Conservation (phyloP, 2,329 filamentous ascomycete species). For the Aureobasidium namibiae region DNA sequence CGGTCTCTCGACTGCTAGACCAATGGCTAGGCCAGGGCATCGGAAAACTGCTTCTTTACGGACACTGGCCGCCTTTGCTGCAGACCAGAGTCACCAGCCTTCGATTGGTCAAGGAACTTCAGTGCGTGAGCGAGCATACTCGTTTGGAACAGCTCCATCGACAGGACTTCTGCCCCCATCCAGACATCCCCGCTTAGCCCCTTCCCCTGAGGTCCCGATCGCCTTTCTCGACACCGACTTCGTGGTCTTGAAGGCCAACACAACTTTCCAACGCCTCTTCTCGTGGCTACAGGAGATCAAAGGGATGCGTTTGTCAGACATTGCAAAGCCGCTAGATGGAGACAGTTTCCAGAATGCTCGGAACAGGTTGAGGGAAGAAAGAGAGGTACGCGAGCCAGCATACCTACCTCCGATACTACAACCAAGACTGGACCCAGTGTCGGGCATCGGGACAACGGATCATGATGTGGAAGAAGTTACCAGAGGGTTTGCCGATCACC, state of each 20-base stretch:
- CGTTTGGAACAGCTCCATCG: neutral
- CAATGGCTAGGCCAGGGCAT: slow-evolving; percentile 21
- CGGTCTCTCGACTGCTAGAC: slow-evolving; percentile 12
- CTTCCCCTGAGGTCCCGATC: slow-evolving; percentile 19
- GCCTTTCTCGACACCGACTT: slow-evolving; percentile 42
- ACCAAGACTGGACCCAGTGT: slow-evolving; percentile 35
- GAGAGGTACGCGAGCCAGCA: slow-evolving; percentile 39
- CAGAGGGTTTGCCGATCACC: slow-evolving; percentile 34
- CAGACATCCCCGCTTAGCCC: neutral
- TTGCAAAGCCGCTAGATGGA: slow-evolving; percentile 34
- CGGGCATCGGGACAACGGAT: slow-evolving; percentile 31
- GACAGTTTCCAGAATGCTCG: slow-evolving; percentile 37
- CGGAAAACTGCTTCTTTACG: slow-evolving; percentile 26
- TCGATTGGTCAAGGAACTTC: neutral
- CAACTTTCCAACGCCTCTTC: slow-evolving; percentile 34
- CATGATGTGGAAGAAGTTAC: slow-evolving; percentile 37
- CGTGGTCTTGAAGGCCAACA: slow-evolving; percentile 38
- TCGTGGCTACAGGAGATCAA: slow-evolving; percentile 29
- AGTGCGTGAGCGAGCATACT: neutral
- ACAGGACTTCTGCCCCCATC: neutral
- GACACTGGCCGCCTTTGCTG: slow-evolving; percentile 21
- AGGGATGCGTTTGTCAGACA: slow-evolving; percentile 34
- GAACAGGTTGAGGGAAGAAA: slow-evolving; percentile 38
- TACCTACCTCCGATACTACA: slow-evolving; percentile 43
- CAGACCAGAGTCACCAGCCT: neutral